Base-by-base conservation (phyloP, 805 yeast genomes). In the Priceomyces castillae region DNA sequence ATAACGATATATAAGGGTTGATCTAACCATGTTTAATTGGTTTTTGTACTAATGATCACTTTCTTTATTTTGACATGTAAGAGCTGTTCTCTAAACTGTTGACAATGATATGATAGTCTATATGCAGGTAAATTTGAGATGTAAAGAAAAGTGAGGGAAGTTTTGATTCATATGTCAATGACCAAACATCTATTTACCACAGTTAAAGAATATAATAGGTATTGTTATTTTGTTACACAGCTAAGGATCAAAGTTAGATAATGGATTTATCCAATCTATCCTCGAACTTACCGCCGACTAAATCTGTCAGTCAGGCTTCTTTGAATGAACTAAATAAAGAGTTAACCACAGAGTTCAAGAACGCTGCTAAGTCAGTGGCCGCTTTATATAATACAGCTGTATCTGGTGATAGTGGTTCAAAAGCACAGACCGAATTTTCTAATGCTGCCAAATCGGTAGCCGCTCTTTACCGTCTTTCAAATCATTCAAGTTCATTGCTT, bases 351-450 rank as follows among this genome's bases (percentile, higher is more conserved):
- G 84, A 82, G 55, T 84, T 84, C 64, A 82, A 80, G 58, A 73
- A 71, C 43, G 90, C 90, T 5, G 90, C 90, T 20, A 76, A 82
- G 43, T 75, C 86, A 5, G 86, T 84, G 20, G 84, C 90, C 12
- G 76, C 65, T n/a, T 53, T 71, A 11, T 69, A 69, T 48, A 67
- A 66, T 49, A 48, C 57, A 6, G 49, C 61, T 11, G 41, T 42
- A 11, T 43, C 54, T 7, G 49, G 45, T 10, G 34, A 36, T n/a
- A 19, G 15, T 7, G 37, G 38, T 25, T 34, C 30, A 11, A 23
- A 37, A 9, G 42, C 39, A 28, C 40, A 22, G 7, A 33, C 15
- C 6, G 73, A 68, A 37, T 71, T 71, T 53, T 61, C 73, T 10
- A 54, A 56, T 35, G 74, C 76, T 22, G 76, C 76, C 33, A 63